Evolutionary conservation across 2,329 filamentous ascomycete species (phyloP).

Genomic region (Aureobasidium sp.): DNA sequence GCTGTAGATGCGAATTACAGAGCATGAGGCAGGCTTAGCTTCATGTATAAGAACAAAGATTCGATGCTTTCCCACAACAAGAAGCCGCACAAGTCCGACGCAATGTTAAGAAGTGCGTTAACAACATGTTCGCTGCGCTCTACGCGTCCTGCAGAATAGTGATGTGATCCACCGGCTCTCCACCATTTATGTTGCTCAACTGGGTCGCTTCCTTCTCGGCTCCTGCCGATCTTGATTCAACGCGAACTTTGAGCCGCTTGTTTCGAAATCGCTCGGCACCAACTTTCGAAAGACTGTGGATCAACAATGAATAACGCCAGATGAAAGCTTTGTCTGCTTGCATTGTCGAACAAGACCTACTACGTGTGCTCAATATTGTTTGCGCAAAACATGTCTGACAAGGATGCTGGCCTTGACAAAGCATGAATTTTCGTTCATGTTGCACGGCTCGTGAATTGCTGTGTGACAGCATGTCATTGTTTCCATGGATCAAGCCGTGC

Average conservation of each 20-base stretch:
- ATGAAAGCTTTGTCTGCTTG: background rate
- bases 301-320: background rate
- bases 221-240: background rate
- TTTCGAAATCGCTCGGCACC: background rate
- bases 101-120: background rate
- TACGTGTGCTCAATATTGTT: too few species aligned
- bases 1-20: constrained; percentile 26
- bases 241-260: background rate
- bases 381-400: background rate
- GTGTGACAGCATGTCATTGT: background rate
- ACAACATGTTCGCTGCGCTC: background rate
- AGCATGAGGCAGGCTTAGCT: too few species aligned
- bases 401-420: background rate
- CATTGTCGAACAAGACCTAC: background rate
- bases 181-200: constrained; percentile 1
- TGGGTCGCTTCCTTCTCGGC: background rate
- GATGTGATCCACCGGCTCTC: constrained; percentile 8
- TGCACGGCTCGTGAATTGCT: background rate
- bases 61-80: background rate
- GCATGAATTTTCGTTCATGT: background rate
- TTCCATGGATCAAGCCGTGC: background rate
- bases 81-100: too few species aligned
- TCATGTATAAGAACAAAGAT: too few species aligned
- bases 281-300: background rate
- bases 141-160: background rate